Evolutionary conservation across 139 green algal species (phyloP).

Genomic region (Dunaliella sp.): DNA sequence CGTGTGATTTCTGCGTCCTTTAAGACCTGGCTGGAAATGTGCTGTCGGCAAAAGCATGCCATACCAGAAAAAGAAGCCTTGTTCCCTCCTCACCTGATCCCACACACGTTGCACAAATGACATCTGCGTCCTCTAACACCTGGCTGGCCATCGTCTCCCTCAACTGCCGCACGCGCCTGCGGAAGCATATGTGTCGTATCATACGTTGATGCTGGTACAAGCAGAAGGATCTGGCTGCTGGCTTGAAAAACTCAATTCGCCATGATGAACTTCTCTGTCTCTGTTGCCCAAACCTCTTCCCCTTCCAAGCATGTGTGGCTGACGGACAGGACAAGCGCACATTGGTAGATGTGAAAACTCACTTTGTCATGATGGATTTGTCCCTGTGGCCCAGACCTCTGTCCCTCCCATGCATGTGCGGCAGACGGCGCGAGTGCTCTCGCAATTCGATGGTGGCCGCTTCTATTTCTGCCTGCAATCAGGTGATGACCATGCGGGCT

Average conservation of each 20-base stretch:
- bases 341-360: not conserved
- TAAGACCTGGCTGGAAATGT: too few relatives aligned
- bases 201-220: too few relatives aligned
- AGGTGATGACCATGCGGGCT: not conserved
- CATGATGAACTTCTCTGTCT: too few relatives aligned
- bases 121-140: constrained; percentile 29
- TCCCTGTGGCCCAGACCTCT: constrained; percentile 30
- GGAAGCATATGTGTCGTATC: too few relatives aligned
- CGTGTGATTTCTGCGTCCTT: too few relatives aligned
- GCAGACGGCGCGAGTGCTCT: constrained; percentile 25
- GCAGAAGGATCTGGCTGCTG: too few relatives aligned
- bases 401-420: constrained; percentile 32
- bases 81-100: constrained; percentile 24
- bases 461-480: constrained; percentile 13
- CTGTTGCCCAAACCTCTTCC: too few relatives aligned
- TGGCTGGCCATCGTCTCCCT: constrained; percentile 18
- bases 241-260: too few relatives aligned
- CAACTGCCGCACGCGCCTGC: not conserved
- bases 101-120: constrained; percentile 41
- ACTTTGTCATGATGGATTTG: not conserved
- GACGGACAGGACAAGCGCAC: too few relatives aligned
- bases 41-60: too few relatives aligned
- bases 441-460: constrained; percentile 10
- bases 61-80: too few relatives aligned
- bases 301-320: too few relatives aligned